Evolutionary conservation across 768 basidiomycete genomes (phyloP).

Genomic region (Steccherinum ochraceum): DNA sequence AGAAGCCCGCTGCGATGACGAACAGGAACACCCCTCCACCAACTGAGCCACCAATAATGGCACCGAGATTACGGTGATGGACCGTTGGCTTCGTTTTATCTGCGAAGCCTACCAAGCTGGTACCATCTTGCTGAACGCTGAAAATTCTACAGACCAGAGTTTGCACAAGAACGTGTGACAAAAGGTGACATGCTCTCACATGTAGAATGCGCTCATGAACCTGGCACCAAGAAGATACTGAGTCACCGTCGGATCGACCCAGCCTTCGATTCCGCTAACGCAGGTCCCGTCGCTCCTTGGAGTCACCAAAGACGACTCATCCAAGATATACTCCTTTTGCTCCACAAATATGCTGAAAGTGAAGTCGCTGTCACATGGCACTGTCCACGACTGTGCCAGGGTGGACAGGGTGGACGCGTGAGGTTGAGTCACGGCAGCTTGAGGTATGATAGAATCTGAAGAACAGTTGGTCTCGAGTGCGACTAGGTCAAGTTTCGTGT

Average conservation of each 20-base stretch:
- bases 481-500: no score
- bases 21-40: conserved; percentile 22
- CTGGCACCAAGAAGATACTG: conserved; percentile 10
- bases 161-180: conserved; percentile 9
- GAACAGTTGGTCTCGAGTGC: no score
- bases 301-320: conserved; percentile 3
- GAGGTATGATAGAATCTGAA: conserved; percentile 10
- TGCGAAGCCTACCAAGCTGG: conserved; percentile 20
- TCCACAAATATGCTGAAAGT: conserved; percentile 9
- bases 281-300: conserved; percentile 8
- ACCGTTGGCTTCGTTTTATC: conserved; percentile 7
- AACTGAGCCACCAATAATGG: conserved; percentile 24
- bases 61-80: conserved; percentile 15
- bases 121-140: conserved; percentile 15
- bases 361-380: conserved; percentile 9
- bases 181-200: conserved; percentile 6
- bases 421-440: conserved; percentile 1
- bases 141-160: conserved; percentile 20
- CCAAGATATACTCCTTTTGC: conserved; percentile 7
- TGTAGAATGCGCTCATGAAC: conserved; percentile 11
- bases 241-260: conserved; percentile 5
- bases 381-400: conserved; percentile 10
- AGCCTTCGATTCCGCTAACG: conserved; percentile 13
- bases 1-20: not conserved
- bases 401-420: conserved; percentile 9